Conservation (phyloP, 2,329 filamentous ascomycete genomes). For the Westerdykella sp. region DNA sequence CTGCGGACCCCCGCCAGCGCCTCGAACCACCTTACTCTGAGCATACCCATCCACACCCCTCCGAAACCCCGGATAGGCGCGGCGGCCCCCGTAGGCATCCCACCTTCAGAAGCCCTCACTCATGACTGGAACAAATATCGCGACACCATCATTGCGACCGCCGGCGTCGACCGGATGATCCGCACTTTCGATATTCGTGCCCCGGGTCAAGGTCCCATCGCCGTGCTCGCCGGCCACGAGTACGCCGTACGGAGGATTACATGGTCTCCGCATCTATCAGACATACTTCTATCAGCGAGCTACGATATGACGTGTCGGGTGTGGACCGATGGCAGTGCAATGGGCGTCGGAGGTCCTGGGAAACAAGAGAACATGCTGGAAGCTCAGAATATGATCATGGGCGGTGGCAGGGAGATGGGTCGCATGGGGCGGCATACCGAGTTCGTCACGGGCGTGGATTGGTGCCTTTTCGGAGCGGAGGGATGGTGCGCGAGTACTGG, state of each 20-base stretch:
- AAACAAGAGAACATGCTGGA: slow-evolving; percentile 30
- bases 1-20: slow-evolving; percentile 79
- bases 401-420: slow-evolving; percentile 66
- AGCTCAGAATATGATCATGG: slow-evolving; percentile 34
- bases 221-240: slow-evolving; percentile 75
- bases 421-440: slow-evolving; percentile 91
- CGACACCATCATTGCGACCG: slow-evolving; percentile 75
- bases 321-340: slow-evolving; percentile 74
- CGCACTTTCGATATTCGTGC: slow-evolving; percentile 86
- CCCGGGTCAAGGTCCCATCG: slow-evolving; percentile 63
- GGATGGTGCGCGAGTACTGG: slow-evolving; percentile 93
- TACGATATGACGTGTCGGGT: slow-evolving; percentile 98
- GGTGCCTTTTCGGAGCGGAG: slow-evolving; percentile 92
- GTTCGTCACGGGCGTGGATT: slow-evolving; percentile 93
- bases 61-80: slow-evolving; percentile 47
- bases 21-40: slow-evolving; percentile 76
- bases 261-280: slow-evolving; percentile 91
- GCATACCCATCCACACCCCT: slow-evolving; percentile 75
- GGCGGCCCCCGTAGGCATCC: slow-evolving; percentile 37
- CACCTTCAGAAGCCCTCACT: slow-evolving; percentile 79
- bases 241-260: slow-evolving; percentile 81
- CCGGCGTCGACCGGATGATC: slow-evolving; percentile 79
- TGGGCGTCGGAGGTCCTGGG: slow-evolving; percentile 33
- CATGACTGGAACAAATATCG: slow-evolving; percentile 99
- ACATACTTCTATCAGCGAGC: slow-evolving; percentile 79